Base-by-base conservation (phyloP, 2,329 filamentous ascomycete genomes). In the Xylaria sp. region DNA sequence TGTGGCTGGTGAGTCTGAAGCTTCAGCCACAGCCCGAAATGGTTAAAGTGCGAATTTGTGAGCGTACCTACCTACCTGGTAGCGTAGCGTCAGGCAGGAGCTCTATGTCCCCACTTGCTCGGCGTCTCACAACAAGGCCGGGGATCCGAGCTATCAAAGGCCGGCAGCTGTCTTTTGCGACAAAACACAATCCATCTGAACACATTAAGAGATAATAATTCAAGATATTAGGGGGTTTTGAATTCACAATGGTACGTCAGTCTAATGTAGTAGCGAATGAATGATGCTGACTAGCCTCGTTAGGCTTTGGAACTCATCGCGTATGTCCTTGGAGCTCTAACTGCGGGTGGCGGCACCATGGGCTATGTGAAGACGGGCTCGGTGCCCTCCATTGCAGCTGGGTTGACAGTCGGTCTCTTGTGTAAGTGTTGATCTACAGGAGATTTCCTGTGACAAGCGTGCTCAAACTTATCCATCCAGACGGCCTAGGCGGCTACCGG, bases 351-450 rank as follows among this genome's bases (percentile, higher is more conserved):
- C 65, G 94, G 94, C 61, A 88, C 90, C 56, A 89, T 90, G 69
- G 94, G 94, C 69, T 99, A 91, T 74, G 79, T 88, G 41, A 87
- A 88, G 71, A 94, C 92, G 0, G 84, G 91, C 54, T 97, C 92
- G 20, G 72, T 96, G 45, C 93, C 93, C 37, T 96, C 92, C 11
- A 81, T 97, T 63, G 86, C 84, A 11, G 94, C 94, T 13, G 94
- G 94, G 48, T 79, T 91, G 63, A 87, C 88, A 29, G 92, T 99
- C 62, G 94, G 94, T 45, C 63, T 80, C 13, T 71, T 86, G 17
- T 85, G 81, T 85, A 76, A 42, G 77, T 73, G 34, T 54, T 34
- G 18, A 17, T 46, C 39, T 21, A 48, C 38, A 18, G 18, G 20
- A 7, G 5, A n/a, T 29, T 39, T 29, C 41, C 48, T 54, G 34